Base-by-base conservation (phyloP, 176 grass and related monocot species). In the Oryza brachyantha region DNA sequence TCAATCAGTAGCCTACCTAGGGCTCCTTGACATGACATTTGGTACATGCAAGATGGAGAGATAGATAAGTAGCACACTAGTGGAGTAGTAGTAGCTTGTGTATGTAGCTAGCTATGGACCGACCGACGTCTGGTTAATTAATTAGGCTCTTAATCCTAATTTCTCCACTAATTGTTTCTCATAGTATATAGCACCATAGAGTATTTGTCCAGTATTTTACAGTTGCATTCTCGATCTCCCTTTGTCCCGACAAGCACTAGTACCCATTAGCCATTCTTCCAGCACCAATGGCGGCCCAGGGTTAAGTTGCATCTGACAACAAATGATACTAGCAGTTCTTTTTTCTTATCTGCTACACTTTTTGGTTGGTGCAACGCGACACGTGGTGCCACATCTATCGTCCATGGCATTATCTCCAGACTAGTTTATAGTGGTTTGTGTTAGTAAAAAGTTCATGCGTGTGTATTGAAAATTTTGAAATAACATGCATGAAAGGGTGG, bases 11-110 rank as follows among this genome's bases (percentile, higher is more conserved):
- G 38, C 50, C 75, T 79, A 68, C 67, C 80, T 52, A 83, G 29
- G 26, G 12, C 22, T 26, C 61, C 39, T 74, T 38, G 48, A 74
- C 54, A 69, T 79, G 86, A 74, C 75, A 84, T 77, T 84, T 88
- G 75, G 55, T 79, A 62, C n/a, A 52, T 21, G 19, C 5, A 48
- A 19, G 26, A 39, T 19, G 13, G 70, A 77, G 36, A 68, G 14
- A 27, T 58, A 43, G 60, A 11, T 45, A 17, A 81, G 73, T n/a
- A 28, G 66, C 8, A 48, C 11, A 12, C 54, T 22, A 12, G 25
- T 61, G 21, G 35, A 54, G 29, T 76, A 69, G 45, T 35, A 72
- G 14, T 61, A 74, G 5, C 29, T 68, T 73, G 36, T 52, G 66
- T 38, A 38, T 48, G 34, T 46, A 46, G 43, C 13, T 46, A 46